These are phyloP conservation scores for Schizonepeta tenuifolia DNA, from an alignment of 257 asterid species.

Conservation along the genomic window DNA sequence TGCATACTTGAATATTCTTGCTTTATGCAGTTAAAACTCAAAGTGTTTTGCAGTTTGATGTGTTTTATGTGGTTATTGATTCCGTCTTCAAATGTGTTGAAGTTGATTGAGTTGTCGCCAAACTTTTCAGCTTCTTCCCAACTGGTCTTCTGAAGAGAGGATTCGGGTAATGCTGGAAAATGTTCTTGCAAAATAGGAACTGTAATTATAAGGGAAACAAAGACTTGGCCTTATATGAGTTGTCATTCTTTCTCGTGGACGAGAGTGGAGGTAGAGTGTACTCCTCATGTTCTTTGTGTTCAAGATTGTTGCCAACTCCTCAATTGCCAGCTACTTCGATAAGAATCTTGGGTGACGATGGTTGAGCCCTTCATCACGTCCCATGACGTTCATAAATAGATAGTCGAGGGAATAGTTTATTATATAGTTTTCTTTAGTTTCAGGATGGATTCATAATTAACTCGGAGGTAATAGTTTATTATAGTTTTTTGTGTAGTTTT, in stretches of 20 bases:
- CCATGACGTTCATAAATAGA: conserved; percentile 7
- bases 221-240: conserved; percentile 33
- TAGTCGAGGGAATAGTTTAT: conserved; percentile 24
- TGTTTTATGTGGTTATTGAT: conserved; percentile 6
- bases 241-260: conserved; percentile 34
- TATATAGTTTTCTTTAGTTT: no score
- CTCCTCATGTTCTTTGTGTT: conserved; percentile 5
- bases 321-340: conserved; percentile 28
- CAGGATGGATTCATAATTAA: no score
- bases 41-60: not conserved
- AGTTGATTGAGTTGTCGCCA: conserved; percentile 15
- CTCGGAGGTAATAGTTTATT: conserved; percentile 26
- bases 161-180: conserved; percentile 37
- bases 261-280: conserved; percentile 30
- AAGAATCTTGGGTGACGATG: conserved; percentile 41
- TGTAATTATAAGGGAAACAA: conserved; percentile 28
- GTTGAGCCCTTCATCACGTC: conserved; percentile 39
- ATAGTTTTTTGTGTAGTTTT: conserved; percentile 24
- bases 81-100: conserved; percentile 23
- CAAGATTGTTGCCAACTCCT: conserved; percentile 27
- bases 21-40: conserved; percentile 1
- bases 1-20: not conserved
- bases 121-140: conserved; percentile 29
- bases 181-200: conserved; percentile 28
- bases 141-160: conserved; percentile 18